A percentile compares a stretch with the other conserved stretches of the same genome.
Conservation (phyloP, 2,329 filamentous ascomycete genomes). For the Beauveria australis region DNA sequence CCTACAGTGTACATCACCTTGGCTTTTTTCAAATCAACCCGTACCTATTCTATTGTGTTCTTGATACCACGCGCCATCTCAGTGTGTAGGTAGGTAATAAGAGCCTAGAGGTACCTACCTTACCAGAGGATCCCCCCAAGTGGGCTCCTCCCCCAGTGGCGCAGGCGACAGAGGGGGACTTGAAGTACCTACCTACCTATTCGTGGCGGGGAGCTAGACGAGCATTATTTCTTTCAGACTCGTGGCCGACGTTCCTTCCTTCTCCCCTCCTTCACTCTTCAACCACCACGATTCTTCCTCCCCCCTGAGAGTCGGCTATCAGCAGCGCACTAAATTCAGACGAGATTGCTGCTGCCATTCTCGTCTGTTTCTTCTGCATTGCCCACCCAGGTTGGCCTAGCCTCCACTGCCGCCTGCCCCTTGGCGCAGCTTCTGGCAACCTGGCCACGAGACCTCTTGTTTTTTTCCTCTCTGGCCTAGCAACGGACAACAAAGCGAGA, state of each 20-base stretch:
- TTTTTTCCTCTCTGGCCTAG: not conserved
- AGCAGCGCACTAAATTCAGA: not conserved
- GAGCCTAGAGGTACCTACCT: too few species aligned
- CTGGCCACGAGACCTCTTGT: constrained; percentile 9
- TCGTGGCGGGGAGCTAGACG: not conserved
- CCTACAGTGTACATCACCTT: too few species aligned
- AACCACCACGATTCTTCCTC: not conserved
- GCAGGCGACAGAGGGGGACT: too few species aligned
- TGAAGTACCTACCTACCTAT: too few species aligned
- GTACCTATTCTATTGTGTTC: too few species aligned
- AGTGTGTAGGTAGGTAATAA: too few species aligned
- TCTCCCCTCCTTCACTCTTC: not conserved
- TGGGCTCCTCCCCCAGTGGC: too few species aligned
- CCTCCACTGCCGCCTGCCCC: not conserved
- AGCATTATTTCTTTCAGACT: not conserved
- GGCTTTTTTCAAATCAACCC: too few species aligned
- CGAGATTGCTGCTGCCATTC: not conserved
- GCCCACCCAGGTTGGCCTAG: not conserved
- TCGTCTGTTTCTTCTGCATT: constrained; percentile 2
- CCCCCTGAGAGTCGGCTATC: not conserved
- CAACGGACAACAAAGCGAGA: not conserved
- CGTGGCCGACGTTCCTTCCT: not conserved
- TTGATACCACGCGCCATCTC: too few species aligned
- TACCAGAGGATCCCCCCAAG: too few species aligned
- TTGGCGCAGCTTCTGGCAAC: not conserved